phyloP scores from a whole-genome alignment of 2,329 filamentous ascomycete species.

The Pyrenophora tritici-repentis region DNA sequence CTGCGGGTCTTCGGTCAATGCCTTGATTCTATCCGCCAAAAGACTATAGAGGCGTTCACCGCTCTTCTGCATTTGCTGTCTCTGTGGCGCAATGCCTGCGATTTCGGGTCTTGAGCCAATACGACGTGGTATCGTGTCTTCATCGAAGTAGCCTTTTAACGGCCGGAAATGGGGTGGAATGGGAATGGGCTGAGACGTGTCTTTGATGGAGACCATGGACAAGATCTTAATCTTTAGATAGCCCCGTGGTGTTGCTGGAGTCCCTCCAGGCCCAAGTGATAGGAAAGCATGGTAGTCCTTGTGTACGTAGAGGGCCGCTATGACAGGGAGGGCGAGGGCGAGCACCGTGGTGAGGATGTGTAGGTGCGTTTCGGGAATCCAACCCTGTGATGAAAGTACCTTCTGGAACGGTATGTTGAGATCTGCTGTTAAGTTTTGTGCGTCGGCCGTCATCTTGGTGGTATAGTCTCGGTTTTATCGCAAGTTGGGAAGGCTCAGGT shows the following conservation, averaged over 20 bases:
- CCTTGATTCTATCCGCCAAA: constrained; percentile 25
- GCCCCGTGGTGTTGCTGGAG: constrained; percentile 72
- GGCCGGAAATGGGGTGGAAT: constrained; percentile 59
- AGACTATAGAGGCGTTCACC: constrained; percentile 53
- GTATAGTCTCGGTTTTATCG: background rate
- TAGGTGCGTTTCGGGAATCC: constrained; percentile 3
- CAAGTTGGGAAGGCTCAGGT: background rate
- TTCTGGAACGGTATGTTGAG: background rate
- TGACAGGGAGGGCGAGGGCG: constrained; percentile 30
- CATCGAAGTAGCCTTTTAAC: constrained; percentile 61
- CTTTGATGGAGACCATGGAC: constrained; percentile 70
- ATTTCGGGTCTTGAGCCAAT: constrained; percentile 68
- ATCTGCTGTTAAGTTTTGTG: background rate
- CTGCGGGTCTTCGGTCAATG: constrained; percentile 27
- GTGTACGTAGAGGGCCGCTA: constrained; percentile 54
- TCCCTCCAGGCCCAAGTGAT: constrained; percentile 78
- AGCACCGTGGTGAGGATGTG: constrained; percentile 7
- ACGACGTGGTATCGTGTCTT: constrained; percentile 62
- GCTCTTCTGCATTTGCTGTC: constrained; percentile 73
- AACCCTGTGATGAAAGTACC: background rate
- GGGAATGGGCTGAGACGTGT: constrained; percentile 67
- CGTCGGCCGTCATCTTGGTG: background rate
- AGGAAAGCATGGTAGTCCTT: constrained; percentile 78
- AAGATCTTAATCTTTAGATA: constrained; percentile 76
- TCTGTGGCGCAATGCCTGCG: constrained; percentile 78